Evolutionary conservation across 208 protist species (phyloP).

Genomic region (Phytomonas sp.): DNA sequence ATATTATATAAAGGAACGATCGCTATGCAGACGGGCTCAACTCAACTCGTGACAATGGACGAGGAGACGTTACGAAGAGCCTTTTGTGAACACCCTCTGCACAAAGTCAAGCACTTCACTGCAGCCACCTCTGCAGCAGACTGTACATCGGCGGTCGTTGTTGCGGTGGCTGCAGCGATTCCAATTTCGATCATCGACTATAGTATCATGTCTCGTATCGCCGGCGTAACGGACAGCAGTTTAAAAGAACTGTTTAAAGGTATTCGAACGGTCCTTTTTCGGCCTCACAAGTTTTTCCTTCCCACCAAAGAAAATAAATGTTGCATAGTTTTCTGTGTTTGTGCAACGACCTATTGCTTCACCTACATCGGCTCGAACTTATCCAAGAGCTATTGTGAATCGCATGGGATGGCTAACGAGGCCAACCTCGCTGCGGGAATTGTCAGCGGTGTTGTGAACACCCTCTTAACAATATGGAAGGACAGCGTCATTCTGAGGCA

Average conservation of each 20-base stretch:
- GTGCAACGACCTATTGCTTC: slow-evolving; percentile 50
- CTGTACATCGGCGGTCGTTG: slow-evolving; percentile 47
- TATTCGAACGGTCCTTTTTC: slow-evolving; percentile 48
- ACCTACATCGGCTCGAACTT: slow-evolving; percentile 79
- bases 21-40: neutral
- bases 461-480: slow-evolving; percentile 70
- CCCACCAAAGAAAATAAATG: slow-evolving; percentile 81
- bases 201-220: slow-evolving; percentile 80
- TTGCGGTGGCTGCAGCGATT: slow-evolving; percentile 61
- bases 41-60: slow-evolving; percentile 10
- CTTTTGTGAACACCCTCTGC: slow-evolving; percentile 17
- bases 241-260: slow-evolving; percentile 52
- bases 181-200: slow-evolving; percentile 88
- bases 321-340: slow-evolving; percentile 57
- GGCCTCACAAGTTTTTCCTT: slow-evolving; percentile 81
- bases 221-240: slow-evolving; percentile 68
- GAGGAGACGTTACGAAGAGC: slow-evolving; percentile 27
- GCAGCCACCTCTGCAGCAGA: slow-evolving; percentile 39
- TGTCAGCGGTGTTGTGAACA: slow-evolving; percentile 67
- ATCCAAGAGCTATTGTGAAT: slow-evolving; percentile 75
- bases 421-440: slow-evolving; percentile 58
- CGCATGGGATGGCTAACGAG: slow-evolving; percentile 38
- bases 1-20: neutral
- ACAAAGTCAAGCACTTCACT: slow-evolving; percentile 55
- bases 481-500: slow-evolving; percentile 69